Conservation (phyloP, 106 monocot species). For the Chionographis japonica region DNA sequence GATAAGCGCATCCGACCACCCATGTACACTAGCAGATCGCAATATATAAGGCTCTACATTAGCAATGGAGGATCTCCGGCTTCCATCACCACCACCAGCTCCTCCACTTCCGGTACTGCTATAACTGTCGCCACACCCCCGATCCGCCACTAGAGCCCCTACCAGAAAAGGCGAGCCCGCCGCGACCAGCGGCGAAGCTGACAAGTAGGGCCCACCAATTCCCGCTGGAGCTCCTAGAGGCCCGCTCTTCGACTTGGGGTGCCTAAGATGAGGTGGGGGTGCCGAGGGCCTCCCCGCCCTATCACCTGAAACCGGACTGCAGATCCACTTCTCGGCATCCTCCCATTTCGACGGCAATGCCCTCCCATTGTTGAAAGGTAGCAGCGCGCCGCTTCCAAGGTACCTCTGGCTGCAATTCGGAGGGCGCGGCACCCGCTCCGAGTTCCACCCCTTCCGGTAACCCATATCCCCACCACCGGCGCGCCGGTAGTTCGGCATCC, state of each 20-base stretch:
- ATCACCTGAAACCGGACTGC: slow-evolving; percentile 74
- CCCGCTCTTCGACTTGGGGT: slow-evolving; percentile 92
- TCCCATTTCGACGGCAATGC: slow-evolving; percentile 95
- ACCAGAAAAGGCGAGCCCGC: slow-evolving; percentile 60
- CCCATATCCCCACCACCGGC: slow-evolving; percentile 11
- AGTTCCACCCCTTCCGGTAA: slow-evolving; percentile 71
- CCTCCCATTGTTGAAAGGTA: slow-evolving; percentile 62
- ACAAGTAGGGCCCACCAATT: slow-evolving; percentile 16
- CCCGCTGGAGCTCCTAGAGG: slow-evolving; percentile 54
- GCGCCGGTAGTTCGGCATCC: slow-evolving; percentile 62
- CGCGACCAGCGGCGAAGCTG: slow-evolving; percentile 36
- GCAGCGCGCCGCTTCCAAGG: slow-evolving; percentile 24
- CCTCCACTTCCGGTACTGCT: slow-evolving; percentile 11
- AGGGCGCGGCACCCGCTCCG: slow-evolving; percentile 59
- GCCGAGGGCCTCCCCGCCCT: slow-evolving; percentile 17
- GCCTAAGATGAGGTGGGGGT: slow-evolving; percentile 47
- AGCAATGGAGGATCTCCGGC: slow-evolving; percentile 14
- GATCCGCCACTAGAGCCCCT: slow-evolving; percentile 58
- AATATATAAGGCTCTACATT: slow-evolving; percentile 40
- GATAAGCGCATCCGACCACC: slow-evolving; percentile 52
- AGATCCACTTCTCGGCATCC: slow-evolving; percentile 96
- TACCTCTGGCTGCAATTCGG: slow-evolving; percentile 23
- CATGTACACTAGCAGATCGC: slow-evolving; percentile 53
- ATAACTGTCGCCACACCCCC: slow-evolving; percentile 24
- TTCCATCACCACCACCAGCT: slow-evolving; percentile 13